Evolutionary conservation across 169 alveolate species (phyloP).

Genomic region (Plasmodium inui): DNA sequence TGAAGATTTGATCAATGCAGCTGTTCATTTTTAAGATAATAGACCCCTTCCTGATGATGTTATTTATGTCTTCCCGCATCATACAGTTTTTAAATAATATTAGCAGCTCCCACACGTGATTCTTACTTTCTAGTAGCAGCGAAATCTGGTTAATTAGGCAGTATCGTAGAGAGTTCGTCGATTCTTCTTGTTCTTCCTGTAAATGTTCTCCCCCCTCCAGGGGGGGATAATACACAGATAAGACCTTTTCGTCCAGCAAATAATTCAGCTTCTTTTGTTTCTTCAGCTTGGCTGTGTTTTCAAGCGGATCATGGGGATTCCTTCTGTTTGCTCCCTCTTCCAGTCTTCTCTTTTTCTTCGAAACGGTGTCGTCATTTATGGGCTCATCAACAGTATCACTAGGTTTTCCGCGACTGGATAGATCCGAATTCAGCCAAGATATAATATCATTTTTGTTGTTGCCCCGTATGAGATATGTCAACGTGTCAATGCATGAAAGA

Average conservation of each 20-base stretch:
- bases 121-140: conserved; percentile 59
- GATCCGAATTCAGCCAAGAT: conserved; percentile 57
- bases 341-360: conserved; percentile 3
- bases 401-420: neutral
- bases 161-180: conserved; percentile 38
- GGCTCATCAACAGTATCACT: neutral
- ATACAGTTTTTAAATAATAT: conserved; percentile 55
- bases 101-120: conserved; percentile 56
- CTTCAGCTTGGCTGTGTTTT: neutral
- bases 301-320: neutral
- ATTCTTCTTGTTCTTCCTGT: conserved; percentile 13
- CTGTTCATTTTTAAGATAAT: conserved; percentile 50
- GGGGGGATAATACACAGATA: conserved; percentile 1
- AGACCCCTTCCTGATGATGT: conserved; percentile 7
- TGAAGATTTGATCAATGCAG: conserved; percentile 63
- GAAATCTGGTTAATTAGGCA: conserved; percentile 54
- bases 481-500: conserved; percentile 43
- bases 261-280: conserved; percentile 26
- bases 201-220: neutral
- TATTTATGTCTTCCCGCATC: conserved; percentile 54
- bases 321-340: neutral
- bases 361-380: neutral
- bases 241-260: conserved; percentile 34
- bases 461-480: conserved; percentile 40
- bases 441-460: conserved; percentile 37